Evolutionary conservation across 2,329 filamentous ascomycete genomes (phyloP).

Genomic region (Verticillium dahliae): DNA sequence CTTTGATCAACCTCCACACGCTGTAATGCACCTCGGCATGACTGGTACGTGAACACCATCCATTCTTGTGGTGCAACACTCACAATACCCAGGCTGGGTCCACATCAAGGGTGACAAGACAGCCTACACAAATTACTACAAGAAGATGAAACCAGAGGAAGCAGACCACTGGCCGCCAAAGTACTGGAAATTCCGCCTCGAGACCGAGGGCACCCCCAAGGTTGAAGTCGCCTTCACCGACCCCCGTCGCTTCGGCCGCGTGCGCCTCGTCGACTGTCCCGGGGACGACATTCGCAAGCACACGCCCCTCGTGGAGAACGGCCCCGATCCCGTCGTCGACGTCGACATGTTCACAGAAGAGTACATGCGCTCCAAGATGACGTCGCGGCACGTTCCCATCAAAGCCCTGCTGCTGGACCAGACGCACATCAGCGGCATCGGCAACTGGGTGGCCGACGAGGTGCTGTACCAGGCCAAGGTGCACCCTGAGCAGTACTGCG

Average conservation of each 20-base stretch:
- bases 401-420: slow-evolving; percentile 89
- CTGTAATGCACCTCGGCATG: slow-evolving; percentile 83
- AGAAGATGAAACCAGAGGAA: slow-evolving; percentile 55
- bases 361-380: slow-evolving; percentile 68
- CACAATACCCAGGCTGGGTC: slow-evolving; percentile 59
- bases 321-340: slow-evolving; percentile 86
- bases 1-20: slow-evolving; percentile 73
- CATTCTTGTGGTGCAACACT: slow-evolving; percentile 1
- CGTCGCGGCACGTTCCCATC: slow-evolving; percentile 73
- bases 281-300: slow-evolving; percentile 68
- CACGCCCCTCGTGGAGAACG: slow-evolving; percentile 81
- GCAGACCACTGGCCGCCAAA: slow-evolving; percentile 75
- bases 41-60: slow-evolving; percentile 34
- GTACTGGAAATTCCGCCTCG: slow-evolving; percentile 80
- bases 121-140: slow-evolving; percentile 77
- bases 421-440: slow-evolving; percentile 81
- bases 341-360: slow-evolving; percentile 67
- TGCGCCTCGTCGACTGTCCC: slow-evolving; percentile 76
- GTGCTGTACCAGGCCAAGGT: slow-evolving; percentile 82
- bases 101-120: slow-evolving; percentile 76
- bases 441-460: slow-evolving; percentile 97
- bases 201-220: slow-evolving; percentile 47
- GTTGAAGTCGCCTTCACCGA: slow-evolving; percentile 77
- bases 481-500: slow-evolving; percentile 89
- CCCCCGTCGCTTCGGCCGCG: slow-evolving; percentile 67